Conservation (phyloP, 2,329 filamentous ascomycete genomes). For the Penicillium sclerotigenum region DNA sequence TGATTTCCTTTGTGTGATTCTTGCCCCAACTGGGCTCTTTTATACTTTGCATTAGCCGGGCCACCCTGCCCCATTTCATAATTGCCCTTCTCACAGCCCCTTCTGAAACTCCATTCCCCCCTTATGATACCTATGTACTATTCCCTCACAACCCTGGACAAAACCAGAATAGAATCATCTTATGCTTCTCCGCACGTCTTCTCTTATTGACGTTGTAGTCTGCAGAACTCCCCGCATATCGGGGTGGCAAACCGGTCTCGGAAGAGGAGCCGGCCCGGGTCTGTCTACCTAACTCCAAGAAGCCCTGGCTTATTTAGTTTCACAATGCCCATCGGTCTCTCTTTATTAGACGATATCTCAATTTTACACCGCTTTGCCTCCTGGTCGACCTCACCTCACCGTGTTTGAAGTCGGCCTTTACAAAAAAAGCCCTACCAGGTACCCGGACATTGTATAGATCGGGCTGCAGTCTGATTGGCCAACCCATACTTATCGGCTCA, state of each 20-base stretch:
- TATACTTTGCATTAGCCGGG: constrained; percentile 20
- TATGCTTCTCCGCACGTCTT: neutral
- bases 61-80: constrained; percentile 13
- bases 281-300: neutral
- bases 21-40: constrained; percentile 2
- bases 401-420: neutral
- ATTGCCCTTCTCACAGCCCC: neutral
- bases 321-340: neutral
- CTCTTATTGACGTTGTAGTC: neutral
- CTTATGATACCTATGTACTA: constrained; percentile 18
- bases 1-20: constrained; percentile 18
- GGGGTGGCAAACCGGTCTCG: constrained; percentile 7
- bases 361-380: neutral
- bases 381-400: neutral
- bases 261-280: constrained; percentile 2
- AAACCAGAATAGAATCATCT: constrained; percentile 12
- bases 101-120: neutral
- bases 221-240: constrained; percentile 8
- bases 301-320: neutral
- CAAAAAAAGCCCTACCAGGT: neutral
- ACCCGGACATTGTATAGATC: neutral
- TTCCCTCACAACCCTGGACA: constrained; percentile 5
- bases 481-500: constrained; percentile 32
- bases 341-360: too few relatives aligned
- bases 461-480: constrained; percentile 17